These are phyloP conservation scores for Nasturtium officinale DNA, from an alignment of 345 rosid species.

Conservation along the genomic window DNA sequence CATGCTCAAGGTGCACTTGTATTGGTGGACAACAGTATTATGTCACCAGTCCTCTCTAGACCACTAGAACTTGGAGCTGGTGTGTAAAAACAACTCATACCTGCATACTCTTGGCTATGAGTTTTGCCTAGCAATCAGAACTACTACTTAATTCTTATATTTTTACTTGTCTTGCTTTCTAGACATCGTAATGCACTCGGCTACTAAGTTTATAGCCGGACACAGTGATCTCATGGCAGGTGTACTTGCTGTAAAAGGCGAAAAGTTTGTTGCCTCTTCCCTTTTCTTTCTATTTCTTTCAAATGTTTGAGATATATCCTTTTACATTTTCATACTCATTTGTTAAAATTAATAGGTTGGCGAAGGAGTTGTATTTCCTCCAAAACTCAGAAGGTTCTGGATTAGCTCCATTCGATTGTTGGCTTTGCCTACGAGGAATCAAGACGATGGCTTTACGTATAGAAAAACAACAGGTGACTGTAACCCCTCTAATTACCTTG, in stretches of 20 bases:
- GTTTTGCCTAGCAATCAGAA: not conserved
- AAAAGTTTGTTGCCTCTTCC: constrained; percentile 58
- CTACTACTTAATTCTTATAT: constrained; percentile 27
- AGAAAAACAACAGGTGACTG: constrained; percentile 88
- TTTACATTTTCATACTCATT: not conserved
- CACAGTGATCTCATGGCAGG: constrained; percentile 98
- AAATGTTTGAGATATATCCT: not conserved
- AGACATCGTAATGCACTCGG: constrained; percentile 98
- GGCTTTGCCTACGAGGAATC: constrained; percentile 91
- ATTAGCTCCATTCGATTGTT: constrained; percentile 94
- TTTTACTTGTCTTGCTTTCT: constrained; percentile 33
- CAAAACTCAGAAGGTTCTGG: constrained; percentile 98
- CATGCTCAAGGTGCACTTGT: constrained; percentile 80
- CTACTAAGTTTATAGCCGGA: constrained; percentile 92
- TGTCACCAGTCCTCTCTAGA: constrained; percentile 88
- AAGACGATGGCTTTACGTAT: constrained; percentile 93
- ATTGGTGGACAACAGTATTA: constrained; percentile 89
- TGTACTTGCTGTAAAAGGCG: constrained; percentile 91
- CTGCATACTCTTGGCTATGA: not conserved
- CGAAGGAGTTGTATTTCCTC: constrained; percentile 76
- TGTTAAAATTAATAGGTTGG: constrained; percentile 59
- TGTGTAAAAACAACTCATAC: constrained; percentile 29
- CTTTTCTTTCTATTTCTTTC: not conserved
- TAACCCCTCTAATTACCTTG: not conserved
- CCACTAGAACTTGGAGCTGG: constrained; percentile 98